phyloP scores from a whole-genome alignment of 2,329 filamentous ascomycete genomes.

The Botrytis medusae region DNA sequence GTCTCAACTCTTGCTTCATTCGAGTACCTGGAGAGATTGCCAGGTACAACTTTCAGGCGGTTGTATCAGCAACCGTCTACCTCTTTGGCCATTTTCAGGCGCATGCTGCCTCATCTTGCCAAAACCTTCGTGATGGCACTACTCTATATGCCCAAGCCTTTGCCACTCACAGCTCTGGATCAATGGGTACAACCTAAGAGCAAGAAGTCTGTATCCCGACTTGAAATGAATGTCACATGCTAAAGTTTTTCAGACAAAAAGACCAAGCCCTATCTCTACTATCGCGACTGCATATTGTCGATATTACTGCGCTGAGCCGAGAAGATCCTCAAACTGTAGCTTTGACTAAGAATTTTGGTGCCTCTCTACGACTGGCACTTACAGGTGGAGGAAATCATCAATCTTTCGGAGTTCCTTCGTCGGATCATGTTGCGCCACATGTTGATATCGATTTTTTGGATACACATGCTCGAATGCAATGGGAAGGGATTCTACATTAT shows the following conservation, averaged over 20 bases:
- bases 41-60: slow-evolving; percentile 83
- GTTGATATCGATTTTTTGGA: slow-evolving; percentile 76
- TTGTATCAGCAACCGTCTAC: slow-evolving; percentile 96
- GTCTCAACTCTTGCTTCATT: slow-evolving; percentile 61
- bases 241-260: slow-evolving; percentile 58
- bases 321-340: slow-evolving; percentile 69
- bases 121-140: slow-evolving; percentile 96
- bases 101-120: slow-evolving; percentile 92
- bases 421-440: slow-evolving; percentile 58
- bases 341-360: slow-evolving; percentile 78
- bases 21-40: slow-evolving; percentile 90
- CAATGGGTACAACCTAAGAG: slow-evolving; percentile 75
- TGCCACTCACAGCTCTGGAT: slow-evolving; percentile 79
- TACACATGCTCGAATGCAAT: slow-evolving; percentile 80
- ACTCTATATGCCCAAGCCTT: slow-evolving; percentile 81
- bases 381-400: slow-evolving; percentile 82
- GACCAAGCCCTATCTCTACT: slow-evolving; percentile 82
- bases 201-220: slow-evolving; percentile 47
- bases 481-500: slow-evolving; percentile 95
- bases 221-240: slow-evolving; percentile 18
- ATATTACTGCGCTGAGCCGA: slow-evolving; percentile 59
- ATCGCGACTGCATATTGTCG: slow-evolving; percentile 81
- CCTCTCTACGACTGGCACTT: slow-evolving; percentile 79
- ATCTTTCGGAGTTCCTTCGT: slow-evolving; percentile 86
- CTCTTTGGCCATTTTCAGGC: slow-evolving; percentile 90